phyloP scores from a whole-genome alignment of 345 rosid genomes.

The Gynandropsis gynandra region DNA sequence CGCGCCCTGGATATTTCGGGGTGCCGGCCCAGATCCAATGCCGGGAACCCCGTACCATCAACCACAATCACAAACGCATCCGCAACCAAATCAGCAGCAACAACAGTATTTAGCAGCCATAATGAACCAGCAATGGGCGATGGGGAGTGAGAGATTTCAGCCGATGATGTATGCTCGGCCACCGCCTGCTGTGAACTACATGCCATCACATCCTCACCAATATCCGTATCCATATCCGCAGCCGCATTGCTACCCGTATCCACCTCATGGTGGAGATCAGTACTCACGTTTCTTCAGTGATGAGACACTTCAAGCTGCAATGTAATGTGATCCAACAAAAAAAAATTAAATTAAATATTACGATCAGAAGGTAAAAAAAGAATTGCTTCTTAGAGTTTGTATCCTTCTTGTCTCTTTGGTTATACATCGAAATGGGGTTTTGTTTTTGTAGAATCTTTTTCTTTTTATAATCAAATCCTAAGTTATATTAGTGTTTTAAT shows the following conservation, averaged over 20 bases:
- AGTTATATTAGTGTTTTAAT: slow-evolving; percentile 36
- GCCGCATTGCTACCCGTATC: slow-evolving; percentile 28
- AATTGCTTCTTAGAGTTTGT: slow-evolving; percentile 16
- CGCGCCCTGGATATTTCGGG: slow-evolving; percentile 51
- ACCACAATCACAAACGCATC: slow-evolving; percentile 48
- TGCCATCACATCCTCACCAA: slow-evolving; percentile 55
- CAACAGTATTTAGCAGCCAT: slow-evolving; percentile 51
- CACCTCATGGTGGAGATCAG: slow-evolving; percentile 25
- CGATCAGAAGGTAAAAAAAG: no score
- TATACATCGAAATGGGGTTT: slow-evolving; percentile 47
- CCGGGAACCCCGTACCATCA: slow-evolving; percentile 64
- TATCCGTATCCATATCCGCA: slow-evolving; percentile 19
- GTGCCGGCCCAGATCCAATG: slow-evolving; percentile 61
- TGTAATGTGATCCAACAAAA: slow-evolving; percentile 53
- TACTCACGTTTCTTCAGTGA: slow-evolving; percentile 63
- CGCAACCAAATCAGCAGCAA: no score
- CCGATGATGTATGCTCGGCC: slow-evolving; percentile 93
- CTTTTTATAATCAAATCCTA: slow-evolving; percentile 24
- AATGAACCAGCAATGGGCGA: slow-evolving; percentile 39
- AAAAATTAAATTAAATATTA: slow-evolving; percentile 5
- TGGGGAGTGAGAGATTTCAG: slow-evolving; percentile 64
- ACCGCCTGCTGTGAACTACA: slow-evolving; percentile 72
- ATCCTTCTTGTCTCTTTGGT: slow-evolving; percentile 29
- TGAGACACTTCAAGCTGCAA: slow-evolving; percentile 86
- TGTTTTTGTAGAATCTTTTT: slow-evolving; percentile 24